Conservation (phyloP, 2,329 filamentous ascomycete genomes). For the Trichoderma sp. region DNA sequence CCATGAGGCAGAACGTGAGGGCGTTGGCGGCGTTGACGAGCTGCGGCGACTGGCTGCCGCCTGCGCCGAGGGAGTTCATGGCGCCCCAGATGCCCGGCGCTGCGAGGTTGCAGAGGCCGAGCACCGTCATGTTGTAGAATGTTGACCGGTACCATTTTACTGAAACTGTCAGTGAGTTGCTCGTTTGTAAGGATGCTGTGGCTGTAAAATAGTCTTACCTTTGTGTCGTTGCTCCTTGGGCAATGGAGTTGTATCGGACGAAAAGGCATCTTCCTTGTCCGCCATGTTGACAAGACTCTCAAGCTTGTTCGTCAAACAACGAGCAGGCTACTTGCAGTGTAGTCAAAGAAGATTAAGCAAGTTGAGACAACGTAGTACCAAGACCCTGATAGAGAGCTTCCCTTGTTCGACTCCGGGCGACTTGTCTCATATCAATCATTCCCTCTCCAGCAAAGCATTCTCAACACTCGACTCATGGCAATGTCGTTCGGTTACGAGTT, state of each 20-base stretch:
- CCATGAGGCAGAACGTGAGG: conserved; percentile 72
- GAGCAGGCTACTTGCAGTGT: background rate
- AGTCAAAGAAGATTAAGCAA: background rate
- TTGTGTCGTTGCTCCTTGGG: conserved; percentile 40
- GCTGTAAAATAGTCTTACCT: conserved; percentile 31
- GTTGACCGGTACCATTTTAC: conserved; percentile 72
- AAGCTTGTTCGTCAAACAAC: background rate
- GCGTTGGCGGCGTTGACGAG: conserved; percentile 73
- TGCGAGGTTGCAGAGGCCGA: conserved; percentile 70
- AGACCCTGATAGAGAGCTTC: background rate
- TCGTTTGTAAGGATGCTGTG: too few relatives aligned
- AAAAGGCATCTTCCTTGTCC: conserved; percentile 17
- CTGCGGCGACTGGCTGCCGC: conserved; percentile 64
- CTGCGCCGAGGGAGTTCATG: conserved; percentile 73
- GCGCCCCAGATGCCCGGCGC: conserved; percentile 73
- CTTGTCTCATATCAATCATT: conserved; percentile 25
- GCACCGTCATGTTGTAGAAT: conserved; percentile 71
- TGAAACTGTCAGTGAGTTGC: conserved; percentile 32
- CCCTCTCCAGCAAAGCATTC: background rate
- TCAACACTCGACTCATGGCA: background rate
- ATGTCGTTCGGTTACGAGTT: background rate
- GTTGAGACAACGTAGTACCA: background rate
- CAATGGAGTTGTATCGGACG: conserved; percentile 3
- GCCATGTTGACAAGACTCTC: conserved; percentile 2
- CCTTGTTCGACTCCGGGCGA: background rate